Conservation (phyloP, 805 yeast genomes). For the Candida peoriensis region DNA sequence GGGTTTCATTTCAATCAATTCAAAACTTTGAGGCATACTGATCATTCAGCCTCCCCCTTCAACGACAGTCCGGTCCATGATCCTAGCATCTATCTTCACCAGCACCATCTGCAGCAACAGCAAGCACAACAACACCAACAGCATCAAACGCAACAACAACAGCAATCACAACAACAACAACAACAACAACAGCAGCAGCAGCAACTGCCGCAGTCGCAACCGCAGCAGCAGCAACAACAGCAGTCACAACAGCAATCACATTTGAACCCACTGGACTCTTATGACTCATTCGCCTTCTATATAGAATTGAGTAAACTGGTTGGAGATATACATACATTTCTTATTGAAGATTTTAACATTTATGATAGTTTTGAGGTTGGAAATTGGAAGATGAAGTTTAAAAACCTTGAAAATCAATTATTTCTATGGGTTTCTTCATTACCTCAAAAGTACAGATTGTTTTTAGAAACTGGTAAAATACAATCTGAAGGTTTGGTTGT, state of each 20-base stretch:
- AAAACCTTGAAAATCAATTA: slow-evolving; percentile 16
- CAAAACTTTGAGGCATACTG: slow-evolving; percentile 4
- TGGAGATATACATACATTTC: slow-evolving; percentile 20
- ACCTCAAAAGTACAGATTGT: slow-evolving; percentile 10
- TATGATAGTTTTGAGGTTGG: slow-evolving; percentile 13
- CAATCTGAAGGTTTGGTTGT: slow-evolving; percentile 6
- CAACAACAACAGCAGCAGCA: background rate
- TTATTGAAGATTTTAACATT: slow-evolving; percentile 18
- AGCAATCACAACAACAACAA: too few relatives aligned
- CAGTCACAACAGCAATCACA: too few relatives aligned
- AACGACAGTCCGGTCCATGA: too few relatives aligned
- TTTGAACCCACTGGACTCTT: slow-evolving; percentile 5
- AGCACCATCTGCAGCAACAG: too few relatives aligned
- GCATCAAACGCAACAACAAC: too few relatives aligned
- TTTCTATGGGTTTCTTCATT: slow-evolving; percentile 16
- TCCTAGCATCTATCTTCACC: too few relatives aligned
- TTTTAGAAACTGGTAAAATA: slow-evolving; percentile 12
- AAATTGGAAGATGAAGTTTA: slow-evolving; percentile 17
- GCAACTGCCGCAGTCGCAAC: background rate
- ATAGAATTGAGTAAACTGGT: slow-evolving; percentile 19
- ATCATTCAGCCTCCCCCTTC: slow-evolving; percentile 3
- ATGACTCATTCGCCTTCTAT: slow-evolving; percentile 20
- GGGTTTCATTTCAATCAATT: slow-evolving; percentile 1
- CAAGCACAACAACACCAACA: too few relatives aligned
- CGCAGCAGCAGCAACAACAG: too few relatives aligned